Percentiles rank a stretch among this genome's conserved stretches.
Evolutionary conservation across 495 filamentous ascomycete genomes (phyloP).

Genomic region (Hypomontagnella submonticulosa): DNA sequence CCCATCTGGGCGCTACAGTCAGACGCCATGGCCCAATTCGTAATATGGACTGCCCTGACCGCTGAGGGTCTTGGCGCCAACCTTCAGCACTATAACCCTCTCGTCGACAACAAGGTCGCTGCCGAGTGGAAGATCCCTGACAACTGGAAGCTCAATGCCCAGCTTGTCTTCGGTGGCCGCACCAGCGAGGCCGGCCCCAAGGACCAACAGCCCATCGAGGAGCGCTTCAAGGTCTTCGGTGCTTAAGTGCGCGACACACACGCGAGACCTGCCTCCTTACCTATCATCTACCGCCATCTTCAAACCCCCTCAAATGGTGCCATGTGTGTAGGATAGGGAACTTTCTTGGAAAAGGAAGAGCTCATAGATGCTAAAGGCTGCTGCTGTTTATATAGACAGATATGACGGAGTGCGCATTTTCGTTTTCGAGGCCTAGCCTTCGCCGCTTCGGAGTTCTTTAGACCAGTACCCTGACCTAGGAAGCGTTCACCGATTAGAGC

Average conservation of each 20-base stretch:
- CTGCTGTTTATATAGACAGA: conserved; percentile 24
- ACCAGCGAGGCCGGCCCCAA: conserved; percentile 63
- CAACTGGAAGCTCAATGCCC: conserved; percentile 69
- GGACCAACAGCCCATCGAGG: conserved; percentile 65
- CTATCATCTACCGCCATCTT: background rate
- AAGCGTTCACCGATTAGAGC: conserved; percentile 40
- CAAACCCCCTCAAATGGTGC: conserved; percentile 10
- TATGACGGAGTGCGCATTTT: conserved; percentile 9
- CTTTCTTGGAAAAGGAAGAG: conserved; percentile 10
- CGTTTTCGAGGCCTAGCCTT: background rate
- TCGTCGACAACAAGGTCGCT: conserved; percentile 68
- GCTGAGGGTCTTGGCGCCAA: conserved; percentile 76
- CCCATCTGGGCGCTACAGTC: conserved; percentile 70
- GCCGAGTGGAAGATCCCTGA: conserved; percentile 67
- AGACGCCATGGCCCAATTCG: conserved; percentile 74
- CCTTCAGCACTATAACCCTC: conserved; percentile 80
- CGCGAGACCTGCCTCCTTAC: background rate
- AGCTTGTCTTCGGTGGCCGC: conserved; percentile 71
- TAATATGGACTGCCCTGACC: conserved; percentile 73
- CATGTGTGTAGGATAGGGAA: conserved; percentile 5
- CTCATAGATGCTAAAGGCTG: conserved; percentile 20
- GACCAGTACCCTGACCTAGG: conserved; percentile 17
- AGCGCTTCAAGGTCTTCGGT: conserved; percentile 61
- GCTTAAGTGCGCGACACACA: conserved; percentile 41
- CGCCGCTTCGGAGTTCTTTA: conserved; percentile 22